Conservation (phyloP, 305 asterid genomes). For the Monarda citriodora region DNA sequence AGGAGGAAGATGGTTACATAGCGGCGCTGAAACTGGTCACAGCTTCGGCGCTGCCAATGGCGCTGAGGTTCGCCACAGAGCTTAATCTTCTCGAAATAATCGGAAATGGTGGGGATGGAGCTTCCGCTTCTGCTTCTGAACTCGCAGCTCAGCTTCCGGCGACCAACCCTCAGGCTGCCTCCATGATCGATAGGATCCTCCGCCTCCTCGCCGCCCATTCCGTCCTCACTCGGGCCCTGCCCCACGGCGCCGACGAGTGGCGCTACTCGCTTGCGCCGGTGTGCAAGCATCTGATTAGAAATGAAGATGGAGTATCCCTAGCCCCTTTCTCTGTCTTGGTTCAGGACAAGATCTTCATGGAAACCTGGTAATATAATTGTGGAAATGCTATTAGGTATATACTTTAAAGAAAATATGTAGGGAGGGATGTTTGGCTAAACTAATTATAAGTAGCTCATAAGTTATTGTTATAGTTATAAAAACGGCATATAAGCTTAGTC, state of each 20-base stretch:
- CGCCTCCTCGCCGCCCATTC: constrained; percentile 36
- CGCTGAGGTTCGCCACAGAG: constrained; percentile 53
- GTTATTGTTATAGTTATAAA: too few relatives aligned
- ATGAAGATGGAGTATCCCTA: constrained; percentile 45
- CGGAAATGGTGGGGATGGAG: constrained; percentile 42
- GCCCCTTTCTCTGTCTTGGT: constrained; percentile 29
- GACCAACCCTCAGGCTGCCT: constrained; percentile 30
- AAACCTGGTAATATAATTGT: constrained; percentile 38
- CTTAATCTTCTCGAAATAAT: constrained; percentile 47
- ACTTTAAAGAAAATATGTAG: too few relatives aligned
- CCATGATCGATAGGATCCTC: constrained; percentile 42
- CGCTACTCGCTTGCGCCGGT: constrained; percentile 25
- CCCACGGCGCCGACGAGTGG: constrained; percentile 24
- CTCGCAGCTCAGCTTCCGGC: constrained; percentile 56
- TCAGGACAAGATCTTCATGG: constrained; percentile 38
- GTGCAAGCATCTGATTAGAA: constrained; percentile 21
- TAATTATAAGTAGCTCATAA: too few relatives aligned
- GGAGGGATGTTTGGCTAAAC: too few relatives aligned
- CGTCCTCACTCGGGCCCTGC: constrained; percentile 34
- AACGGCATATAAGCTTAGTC: too few relatives aligned
- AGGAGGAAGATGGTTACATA: constrained; percentile 32
- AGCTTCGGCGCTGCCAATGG: constrained; percentile 65
- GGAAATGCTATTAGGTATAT: too few relatives aligned
- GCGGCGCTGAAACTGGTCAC: constrained; percentile 47
- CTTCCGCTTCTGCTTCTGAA: constrained; percentile 60